Evolutionary conservation across 352 stramenopile genomes (phyloP).

Genomic region (Phytophthora cryptogea): DNA sequence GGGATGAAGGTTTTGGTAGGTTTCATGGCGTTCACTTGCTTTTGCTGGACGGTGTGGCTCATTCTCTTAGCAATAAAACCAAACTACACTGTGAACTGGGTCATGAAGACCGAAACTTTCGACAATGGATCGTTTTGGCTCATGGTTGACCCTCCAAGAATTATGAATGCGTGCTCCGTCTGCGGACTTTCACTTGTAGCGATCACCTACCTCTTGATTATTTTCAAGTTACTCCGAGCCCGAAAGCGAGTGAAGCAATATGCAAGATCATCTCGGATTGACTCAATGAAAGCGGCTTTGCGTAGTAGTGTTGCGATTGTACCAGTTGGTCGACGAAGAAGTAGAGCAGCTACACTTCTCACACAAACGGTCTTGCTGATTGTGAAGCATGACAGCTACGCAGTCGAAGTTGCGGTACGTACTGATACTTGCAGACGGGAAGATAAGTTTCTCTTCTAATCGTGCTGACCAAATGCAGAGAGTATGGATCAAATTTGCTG

Average conservation of each 20-base stretch:
- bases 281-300: background rate
- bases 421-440: background rate
- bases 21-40: slow-evolving; percentile 4
- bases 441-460: background rate
- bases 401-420: slow-evolving; percentile 3
- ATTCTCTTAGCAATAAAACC: slow-evolving; percentile 19
- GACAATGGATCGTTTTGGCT: slow-evolving; percentile 37
- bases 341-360: background rate
- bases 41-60: slow-evolving; percentile 23
- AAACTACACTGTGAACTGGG: slow-evolving; percentile 19
- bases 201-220: slow-evolving; percentile 9
- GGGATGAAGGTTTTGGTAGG: background rate
- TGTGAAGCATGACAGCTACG: background rate
- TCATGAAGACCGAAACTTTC: slow-evolving; percentile 31
- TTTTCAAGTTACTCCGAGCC: slow-evolving; percentile 5
- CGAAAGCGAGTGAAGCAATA: background rate
- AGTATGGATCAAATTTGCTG: slow-evolving; percentile 8
- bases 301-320: background rate
- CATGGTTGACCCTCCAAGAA: slow-evolving; percentile 6
- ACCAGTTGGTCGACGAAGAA: background rate
- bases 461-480: slow-evolving; percentile 2
- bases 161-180: slow-evolving; percentile 4
- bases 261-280: background rate
- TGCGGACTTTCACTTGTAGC: slow-evolving; percentile 5
- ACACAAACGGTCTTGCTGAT: background rate